Evolutionary conservation across 805 yeast genomes (phyloP), one percentile per base, ranked within the genome.

Genomic region (Candida ovalis): DNA sequence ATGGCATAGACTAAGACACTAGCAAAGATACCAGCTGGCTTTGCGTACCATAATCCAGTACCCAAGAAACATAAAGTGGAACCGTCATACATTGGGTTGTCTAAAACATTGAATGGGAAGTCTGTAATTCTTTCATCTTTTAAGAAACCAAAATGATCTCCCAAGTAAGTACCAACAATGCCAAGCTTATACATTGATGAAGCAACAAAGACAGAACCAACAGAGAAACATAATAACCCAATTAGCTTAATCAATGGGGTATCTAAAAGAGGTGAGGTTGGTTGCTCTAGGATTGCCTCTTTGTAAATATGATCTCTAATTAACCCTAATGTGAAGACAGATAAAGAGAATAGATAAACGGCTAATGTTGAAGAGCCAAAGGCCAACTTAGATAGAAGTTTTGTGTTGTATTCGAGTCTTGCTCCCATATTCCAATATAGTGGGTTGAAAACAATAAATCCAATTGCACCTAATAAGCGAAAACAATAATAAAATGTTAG

Each of bases 31-130:
- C 99, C 99, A 1, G 96, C 86, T 28, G 97, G 95, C 66, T 90
- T 91, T 27, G 84, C 97, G 64, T 80, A 82, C 79, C 84, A 86
- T 56, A 94, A 74, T 3, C 96, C 92, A 38, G 95, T 84, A 40
- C 97, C 99, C 62, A 94, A 71, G 75, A 94, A 94, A 45, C 95
- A 82, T 56, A 92, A 71, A 21, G 91, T 80, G 9, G 96, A 87
- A 15, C 99, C 99, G 62, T 86, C 85, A 69, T 94, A 94, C 99
- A 94, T 94, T 55, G 99, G 99, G 68, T 94, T 92, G 61, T 89
- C 84, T 54, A 84, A 78, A 48, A 91, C 81, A 60, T 84, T 91
- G 78, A 94, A 94, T 15, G 99, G 99, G 78, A 94, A 94, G 1
- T 86, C 82, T 17, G 92, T 85, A 50, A 94, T 96, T 62, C 96